A percentile compares a stretch with the other conserved stretches of the same genome.
These are phyloP conservation scores for Isabelozyma heimii DNA, from an alignment of 805 yeast species.

Conservation along the genomic window DNA sequence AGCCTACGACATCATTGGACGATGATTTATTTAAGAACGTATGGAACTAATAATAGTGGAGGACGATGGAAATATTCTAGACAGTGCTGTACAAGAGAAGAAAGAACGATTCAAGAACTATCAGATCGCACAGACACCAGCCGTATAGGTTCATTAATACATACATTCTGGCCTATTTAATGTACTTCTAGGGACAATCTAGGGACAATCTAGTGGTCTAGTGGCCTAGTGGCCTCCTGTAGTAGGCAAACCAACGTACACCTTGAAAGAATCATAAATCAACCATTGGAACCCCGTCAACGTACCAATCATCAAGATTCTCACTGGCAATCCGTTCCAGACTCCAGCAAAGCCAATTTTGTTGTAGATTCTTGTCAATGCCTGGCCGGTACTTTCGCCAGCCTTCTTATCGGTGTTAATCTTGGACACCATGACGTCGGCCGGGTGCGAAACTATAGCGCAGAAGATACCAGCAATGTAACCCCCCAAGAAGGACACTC, in stretches of 20 bases:
- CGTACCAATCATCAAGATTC: constrained; percentile 97
- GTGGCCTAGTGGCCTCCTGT: constrained; percentile 56
- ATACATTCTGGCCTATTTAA: too few species aligned
- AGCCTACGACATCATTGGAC: constrained; percentile 32
- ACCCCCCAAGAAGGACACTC: constrained; percentile 93
- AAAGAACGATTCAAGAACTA: too few species aligned
- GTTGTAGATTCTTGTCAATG: constrained; percentile 70
- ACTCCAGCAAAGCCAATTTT: constrained; percentile 86
- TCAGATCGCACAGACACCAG: not conserved
- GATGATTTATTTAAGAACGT: constrained; percentile 70
- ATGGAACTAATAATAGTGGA: constrained; percentile 44
- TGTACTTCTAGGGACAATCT: too few species aligned
- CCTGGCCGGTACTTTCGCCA: constrained; percentile 63
- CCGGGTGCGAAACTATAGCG: constrained; percentile 95
- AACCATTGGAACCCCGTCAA: constrained; percentile 97
- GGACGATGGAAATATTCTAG: too few species aligned
- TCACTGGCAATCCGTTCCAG: constrained; percentile 93
- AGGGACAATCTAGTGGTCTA: too few species aligned
- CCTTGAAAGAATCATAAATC: constrained; percentile 93
- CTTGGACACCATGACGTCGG: constrained; percentile 98
- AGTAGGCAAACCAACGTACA: constrained; percentile 91
- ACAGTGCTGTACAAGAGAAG: not conserved
- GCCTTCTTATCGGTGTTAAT: constrained; percentile 70
- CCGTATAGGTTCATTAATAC: too few species aligned
- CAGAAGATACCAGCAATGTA: constrained; percentile 97